Conservation (phyloP, 345 rosid genomes). For the Eucalyptus sp. region DNA sequence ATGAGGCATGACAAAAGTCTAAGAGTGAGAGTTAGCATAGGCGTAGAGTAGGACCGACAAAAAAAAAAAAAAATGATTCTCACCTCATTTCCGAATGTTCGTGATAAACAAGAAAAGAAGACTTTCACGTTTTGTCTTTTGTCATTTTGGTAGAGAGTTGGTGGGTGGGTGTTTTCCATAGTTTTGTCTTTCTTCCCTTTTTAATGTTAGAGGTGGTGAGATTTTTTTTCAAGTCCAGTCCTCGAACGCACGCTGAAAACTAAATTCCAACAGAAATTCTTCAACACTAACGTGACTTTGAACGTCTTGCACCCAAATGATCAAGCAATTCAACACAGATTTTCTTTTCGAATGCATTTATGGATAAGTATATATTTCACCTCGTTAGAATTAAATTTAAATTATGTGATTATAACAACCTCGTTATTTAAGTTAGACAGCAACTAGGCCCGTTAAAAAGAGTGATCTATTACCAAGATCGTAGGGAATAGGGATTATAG, state of each 20-base stretch:
- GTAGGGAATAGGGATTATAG: too few species aligned
- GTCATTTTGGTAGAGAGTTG: neutral
- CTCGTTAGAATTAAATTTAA: neutral
- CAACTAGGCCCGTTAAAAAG: fast-evolving
- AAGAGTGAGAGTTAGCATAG: too few species aligned
- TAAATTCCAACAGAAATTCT: neutral
- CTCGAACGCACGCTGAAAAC: neutral
- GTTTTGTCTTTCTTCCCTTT: neutral
- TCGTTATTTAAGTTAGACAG: neutral
- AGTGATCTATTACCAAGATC: neutral
- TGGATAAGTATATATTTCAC: neutral
- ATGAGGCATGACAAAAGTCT: too few species aligned
- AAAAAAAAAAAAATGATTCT: too few species aligned
- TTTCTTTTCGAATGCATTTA: neutral
- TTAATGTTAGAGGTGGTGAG: neutral
- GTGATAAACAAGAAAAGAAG: neutral
- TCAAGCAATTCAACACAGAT: neutral
- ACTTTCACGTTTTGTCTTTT: neutral
- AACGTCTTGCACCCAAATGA: neutral
- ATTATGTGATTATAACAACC: neutral
- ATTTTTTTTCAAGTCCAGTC: neutral
- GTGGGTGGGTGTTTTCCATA: neutral
- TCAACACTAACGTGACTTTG: neutral
- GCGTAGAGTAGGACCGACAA: too few species aligned
- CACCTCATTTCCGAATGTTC: too few species aligned